Percentiles rank a stretch among this genome's conserved stretches.
Evolutionary conservation across 83 land plant species (phyloP).

Genomic region (Thuja plicata): DNA sequence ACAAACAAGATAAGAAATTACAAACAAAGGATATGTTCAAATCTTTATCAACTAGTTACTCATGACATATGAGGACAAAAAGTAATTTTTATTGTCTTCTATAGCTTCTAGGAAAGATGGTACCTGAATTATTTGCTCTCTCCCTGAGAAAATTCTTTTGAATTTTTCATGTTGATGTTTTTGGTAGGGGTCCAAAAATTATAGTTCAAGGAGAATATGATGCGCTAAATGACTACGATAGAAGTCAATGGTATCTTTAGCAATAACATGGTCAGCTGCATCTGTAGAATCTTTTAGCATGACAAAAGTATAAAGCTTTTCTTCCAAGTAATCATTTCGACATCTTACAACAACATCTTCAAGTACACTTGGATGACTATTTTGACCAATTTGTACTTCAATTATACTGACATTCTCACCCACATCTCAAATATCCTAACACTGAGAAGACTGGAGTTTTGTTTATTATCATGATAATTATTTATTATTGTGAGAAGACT

Average conservation of each 20-base stretch:
- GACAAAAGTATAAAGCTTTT: constrained; percentile 86
- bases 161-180: constrained; percentile 57
- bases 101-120: constrained; percentile 7
- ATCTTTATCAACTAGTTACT: background rate
- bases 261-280: constrained; percentile 39
- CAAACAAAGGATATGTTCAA: background rate
- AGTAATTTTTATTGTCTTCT: background rate
- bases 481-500: no score
- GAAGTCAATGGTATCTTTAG: constrained; percentile 28
- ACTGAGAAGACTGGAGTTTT: no score
- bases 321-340: constrained; percentile 87
- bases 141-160: constrained; percentile 49
- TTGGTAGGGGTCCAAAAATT: constrained; percentile 47
- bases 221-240: constrained; percentile 43
- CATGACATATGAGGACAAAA: background rate
- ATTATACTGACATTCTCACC: constrained; percentile 91
- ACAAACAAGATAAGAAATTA: background rate
- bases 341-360: constrained; percentile 87
- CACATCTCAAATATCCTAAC: no score
- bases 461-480: no score
- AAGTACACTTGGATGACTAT: constrained; percentile 68
- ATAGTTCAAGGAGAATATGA: constrained; percentile 53
- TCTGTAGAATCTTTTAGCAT: constrained; percentile 48
- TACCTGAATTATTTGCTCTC: constrained; percentile 26
- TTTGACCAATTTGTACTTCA: constrained; percentile 80